Evolutionary conservation across 176 grass and related monocot genomes (phyloP).

Genomic region (Olyra latifolia): DNA sequence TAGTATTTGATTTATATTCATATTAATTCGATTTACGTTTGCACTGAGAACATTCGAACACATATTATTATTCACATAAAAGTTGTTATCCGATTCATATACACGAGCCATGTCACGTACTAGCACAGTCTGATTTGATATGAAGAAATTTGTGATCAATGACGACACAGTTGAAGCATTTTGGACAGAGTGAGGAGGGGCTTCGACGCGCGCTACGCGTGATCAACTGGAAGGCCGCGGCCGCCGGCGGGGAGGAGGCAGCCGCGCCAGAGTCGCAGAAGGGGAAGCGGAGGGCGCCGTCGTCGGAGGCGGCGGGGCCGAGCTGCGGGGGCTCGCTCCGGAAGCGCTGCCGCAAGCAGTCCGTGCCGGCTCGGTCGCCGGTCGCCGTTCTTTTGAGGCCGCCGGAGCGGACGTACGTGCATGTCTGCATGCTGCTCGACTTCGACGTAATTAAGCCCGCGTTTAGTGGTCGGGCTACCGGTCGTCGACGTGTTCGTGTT

Average conservation of each 20-base stretch:
- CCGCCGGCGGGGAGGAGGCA: background rate
- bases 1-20: too few species aligned
- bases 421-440: too few species aligned
- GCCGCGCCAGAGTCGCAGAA: background rate
- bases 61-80: too few species aligned
- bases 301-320: constrained; percentile 21
- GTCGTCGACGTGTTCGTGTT: background rate
- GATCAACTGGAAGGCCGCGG: background rate
- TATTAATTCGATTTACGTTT: too few species aligned
- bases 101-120: background rate
- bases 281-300: constrained; percentile 23
- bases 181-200: constrained; percentile 36
- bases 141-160: background rate
- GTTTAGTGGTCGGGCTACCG: background rate
- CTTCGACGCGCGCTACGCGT: constrained; percentile 27
- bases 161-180: constrained; percentile 38
- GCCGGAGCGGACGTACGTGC: background rate
- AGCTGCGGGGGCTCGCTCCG: constrained; percentile 34
- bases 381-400: constrained; percentile 31
- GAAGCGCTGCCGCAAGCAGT: constrained; percentile 48
- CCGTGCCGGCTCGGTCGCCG: constrained; percentile 31
- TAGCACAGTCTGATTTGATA: background rate
- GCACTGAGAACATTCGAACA: too few species aligned
- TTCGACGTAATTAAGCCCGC: background rate
- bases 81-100: too few species aligned